Conservation (phyloP, 768 basidiomycete species). For the Arthromyces matolae region DNA sequence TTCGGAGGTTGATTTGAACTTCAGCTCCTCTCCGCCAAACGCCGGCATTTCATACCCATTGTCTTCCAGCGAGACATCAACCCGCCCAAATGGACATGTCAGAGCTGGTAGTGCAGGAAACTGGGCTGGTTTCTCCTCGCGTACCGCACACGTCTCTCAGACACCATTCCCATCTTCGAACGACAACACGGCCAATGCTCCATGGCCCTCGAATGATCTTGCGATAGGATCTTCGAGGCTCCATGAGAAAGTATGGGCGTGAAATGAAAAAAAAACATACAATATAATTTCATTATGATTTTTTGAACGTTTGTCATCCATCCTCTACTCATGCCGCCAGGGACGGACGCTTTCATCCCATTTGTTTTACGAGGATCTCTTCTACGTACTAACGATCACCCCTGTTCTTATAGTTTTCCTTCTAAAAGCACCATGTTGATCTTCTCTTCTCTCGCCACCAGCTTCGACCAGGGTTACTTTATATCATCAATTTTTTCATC, state of each 20-base stretch:
- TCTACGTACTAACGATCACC: conserved; percentile 16
- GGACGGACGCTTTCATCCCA: conserved; percentile 36
- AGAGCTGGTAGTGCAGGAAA: conserved; percentile 80
- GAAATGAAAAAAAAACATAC: conserved; percentile 18
- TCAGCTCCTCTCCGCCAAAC: conserved; percentile 54
- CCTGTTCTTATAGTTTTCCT: conserved; percentile 12
- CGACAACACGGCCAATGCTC: conserved; percentile 52
- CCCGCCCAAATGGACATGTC: conserved; percentile 62
- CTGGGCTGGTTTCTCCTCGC: conserved; percentile 64
- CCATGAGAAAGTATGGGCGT: conserved; percentile 61
- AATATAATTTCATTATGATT: conserved; percentile 14
- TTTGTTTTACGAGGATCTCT: conserved; percentile 20
- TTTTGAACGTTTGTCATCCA: conserved; percentile 25
- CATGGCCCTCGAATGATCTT: conserved; percentile 58
- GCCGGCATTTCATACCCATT: conserved; percentile 41
- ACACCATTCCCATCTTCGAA: conserved; percentile 53
- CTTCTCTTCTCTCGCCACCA: conserved; percentile 31
- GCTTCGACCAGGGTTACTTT: conserved; percentile 35
- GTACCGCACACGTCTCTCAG: conserved; percentile 45
- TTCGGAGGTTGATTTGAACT: conserved; percentile 59
- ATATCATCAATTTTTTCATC: conserved; percentile 37
- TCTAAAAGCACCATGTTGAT: conserved; percentile 19
- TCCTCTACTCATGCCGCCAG: conserved; percentile 33
- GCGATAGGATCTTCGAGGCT: conserved; percentile 48
- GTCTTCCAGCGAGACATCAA: conserved; percentile 39